Conservation (phyloP, 768 basidiomycete species). For the Trametes sanguinea region DNA sequence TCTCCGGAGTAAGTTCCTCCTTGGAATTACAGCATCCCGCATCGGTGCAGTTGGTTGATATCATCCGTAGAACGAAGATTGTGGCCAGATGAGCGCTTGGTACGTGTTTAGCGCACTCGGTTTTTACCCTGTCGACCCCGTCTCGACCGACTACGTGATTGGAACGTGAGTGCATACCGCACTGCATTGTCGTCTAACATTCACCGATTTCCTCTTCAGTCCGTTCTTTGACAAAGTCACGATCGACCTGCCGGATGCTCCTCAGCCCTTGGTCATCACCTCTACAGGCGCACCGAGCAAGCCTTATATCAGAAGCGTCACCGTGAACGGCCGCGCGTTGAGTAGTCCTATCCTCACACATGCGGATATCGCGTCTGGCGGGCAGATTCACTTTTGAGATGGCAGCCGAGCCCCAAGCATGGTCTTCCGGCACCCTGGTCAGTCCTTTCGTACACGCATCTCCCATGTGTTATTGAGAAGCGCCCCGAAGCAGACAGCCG, state of each 20-base stretch:
- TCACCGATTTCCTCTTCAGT: constrained; percentile 21
- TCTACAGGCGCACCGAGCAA: constrained; percentile 59
- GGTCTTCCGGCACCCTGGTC: constrained; percentile 40
- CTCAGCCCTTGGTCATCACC: constrained; percentile 47
- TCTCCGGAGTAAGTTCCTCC: constrained; percentile 60
- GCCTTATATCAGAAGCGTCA: constrained; percentile 61
- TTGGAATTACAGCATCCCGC: background rate
- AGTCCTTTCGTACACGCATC: background rate
- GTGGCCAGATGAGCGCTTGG: constrained; percentile 91
- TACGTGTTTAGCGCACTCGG: constrained; percentile 82
- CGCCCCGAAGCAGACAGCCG: background rate
- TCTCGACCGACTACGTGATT: constrained; percentile 72
- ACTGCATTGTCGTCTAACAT: background rate
- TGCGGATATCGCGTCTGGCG: constrained; percentile 59
- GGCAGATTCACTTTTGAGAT: constrained; percentile 67
- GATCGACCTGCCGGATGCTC: constrained; percentile 51
- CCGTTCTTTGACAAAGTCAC: constrained; percentile 57
- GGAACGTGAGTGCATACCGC: constrained; percentile 54
- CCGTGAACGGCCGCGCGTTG: constrained; percentile 51
- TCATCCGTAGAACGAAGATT: constrained; percentile 72
- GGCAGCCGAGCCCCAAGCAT: constrained; percentile 50
- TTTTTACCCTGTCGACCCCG: constrained; percentile 85
- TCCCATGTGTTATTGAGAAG: background rate
- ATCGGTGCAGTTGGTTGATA: background rate
- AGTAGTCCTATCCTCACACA: constrained; percentile 56